Conservation (phyloP, 768 basidiomycete genomes). For the Auricularia heimuer region DNA sequence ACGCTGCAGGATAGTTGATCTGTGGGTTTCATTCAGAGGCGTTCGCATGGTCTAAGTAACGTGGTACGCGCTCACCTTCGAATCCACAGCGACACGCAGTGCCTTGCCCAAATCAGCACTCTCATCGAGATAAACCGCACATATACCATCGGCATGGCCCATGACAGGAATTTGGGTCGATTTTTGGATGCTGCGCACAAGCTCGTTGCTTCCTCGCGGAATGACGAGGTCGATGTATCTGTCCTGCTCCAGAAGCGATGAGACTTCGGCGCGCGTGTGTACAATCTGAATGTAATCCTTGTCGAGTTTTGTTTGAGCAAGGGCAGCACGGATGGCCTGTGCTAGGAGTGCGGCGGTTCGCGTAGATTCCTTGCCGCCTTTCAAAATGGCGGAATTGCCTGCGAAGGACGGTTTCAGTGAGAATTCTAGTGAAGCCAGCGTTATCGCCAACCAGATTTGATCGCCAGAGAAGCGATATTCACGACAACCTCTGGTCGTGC, state of each 20-base stretch:
- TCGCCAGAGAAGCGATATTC: slow-evolving; percentile 90
- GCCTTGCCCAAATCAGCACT: slow-evolving; percentile 73
- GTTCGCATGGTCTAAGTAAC: no score
- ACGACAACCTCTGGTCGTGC: slow-evolving; percentile 96
- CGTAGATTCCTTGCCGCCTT: slow-evolving; percentile 93
- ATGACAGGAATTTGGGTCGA: slow-evolving; percentile 91
- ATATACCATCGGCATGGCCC: slow-evolving; percentile 97
- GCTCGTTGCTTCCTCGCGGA: slow-evolving; percentile 85
- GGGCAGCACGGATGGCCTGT: slow-evolving; percentile 66
- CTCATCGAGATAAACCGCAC: slow-evolving; percentile 82
- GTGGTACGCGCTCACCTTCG: slow-evolving; percentile 52
- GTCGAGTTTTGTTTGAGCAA: slow-evolving; percentile 65
- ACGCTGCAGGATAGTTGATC: slow-evolving; percentile 93
- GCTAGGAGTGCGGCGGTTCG: slow-evolving; percentile 70
- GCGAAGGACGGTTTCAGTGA: slow-evolving; percentile 3
- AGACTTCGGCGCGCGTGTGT: slow-evolving; percentile 85
- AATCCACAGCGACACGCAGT: slow-evolving; percentile 71
- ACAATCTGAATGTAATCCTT: slow-evolving; percentile 82
- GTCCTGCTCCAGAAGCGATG: slow-evolving; percentile 76
- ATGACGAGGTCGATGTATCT: slow-evolving; percentile 95
- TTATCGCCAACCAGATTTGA: slow-evolving; percentile 74
- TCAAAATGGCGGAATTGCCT: slow-evolving; percentile 96
- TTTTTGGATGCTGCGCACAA: slow-evolving; percentile 84
- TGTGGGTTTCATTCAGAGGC: slow-evolving; percentile 22
- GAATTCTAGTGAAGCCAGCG: no score